A percentile compares a stretch with the other conserved stretches of the same genome.
Conservation (phyloP, 2,329 filamentous ascomycete species). For the Periconia digitata region DNA sequence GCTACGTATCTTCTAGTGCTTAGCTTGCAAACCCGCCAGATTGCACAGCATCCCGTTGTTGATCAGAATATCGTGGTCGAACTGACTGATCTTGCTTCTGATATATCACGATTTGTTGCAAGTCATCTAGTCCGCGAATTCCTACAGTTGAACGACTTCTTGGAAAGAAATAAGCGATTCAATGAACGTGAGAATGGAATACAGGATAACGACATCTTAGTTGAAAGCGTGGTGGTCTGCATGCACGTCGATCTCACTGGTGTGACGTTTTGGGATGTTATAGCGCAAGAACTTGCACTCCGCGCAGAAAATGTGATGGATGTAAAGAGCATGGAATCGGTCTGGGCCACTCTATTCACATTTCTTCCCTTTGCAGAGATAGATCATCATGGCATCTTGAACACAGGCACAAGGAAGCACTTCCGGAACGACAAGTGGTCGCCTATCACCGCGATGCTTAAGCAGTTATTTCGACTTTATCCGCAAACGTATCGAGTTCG, state of each 20-base stretch:
- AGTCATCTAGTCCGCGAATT: constrained; percentile 34
- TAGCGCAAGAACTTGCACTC: constrained; percentile 38
- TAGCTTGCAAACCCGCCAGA: constrained; percentile 28
- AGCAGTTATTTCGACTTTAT: constrained; percentile 52
- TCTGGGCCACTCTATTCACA: constrained; percentile 52
- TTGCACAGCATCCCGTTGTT: constrained; percentile 32
- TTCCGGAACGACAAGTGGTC: constrained; percentile 53
- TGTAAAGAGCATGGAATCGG: constrained; percentile 37
- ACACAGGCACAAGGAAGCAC: constrained; percentile 45
- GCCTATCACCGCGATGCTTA: constrained; percentile 49
- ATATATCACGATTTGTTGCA: constrained; percentile 41
- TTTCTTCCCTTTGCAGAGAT: constrained; percentile 58
- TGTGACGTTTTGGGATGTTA: constrained; percentile 48
- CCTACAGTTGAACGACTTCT: constrained; percentile 44
- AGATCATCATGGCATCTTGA: constrained; percentile 52
- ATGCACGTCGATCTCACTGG: constrained; percentile 43
- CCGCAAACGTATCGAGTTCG: constrained; percentile 40
- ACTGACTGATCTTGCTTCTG: constrained; percentile 34
- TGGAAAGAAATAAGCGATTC: constrained; percentile 48
- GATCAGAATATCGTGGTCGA: constrained; percentile 15
- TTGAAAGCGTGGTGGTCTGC: constrained; percentile 52
- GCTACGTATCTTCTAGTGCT: constrained; percentile 35
- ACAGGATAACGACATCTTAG: constrained; percentile 44
- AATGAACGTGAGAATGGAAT: constrained; percentile 52
- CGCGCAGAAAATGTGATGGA: constrained; percentile 20